Evolutionary conservation across 352 stramenopile species (phyloP), one percentile per base, ranked within the genome.

Genomic region (Globisporangium uncinulatum): DNA sequence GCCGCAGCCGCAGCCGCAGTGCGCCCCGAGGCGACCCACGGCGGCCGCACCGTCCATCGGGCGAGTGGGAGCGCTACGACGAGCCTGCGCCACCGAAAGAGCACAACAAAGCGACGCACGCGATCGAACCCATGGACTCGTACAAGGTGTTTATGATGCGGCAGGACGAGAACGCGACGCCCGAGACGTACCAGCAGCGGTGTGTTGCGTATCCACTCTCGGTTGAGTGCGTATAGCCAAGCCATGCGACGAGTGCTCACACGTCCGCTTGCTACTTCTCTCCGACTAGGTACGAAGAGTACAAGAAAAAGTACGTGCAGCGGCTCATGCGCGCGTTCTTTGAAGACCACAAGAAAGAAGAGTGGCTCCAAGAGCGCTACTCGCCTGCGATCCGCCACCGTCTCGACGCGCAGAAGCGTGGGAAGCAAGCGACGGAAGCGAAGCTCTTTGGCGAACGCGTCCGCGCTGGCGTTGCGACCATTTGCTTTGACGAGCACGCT

Each of bases 81-180:
- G 47, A 63, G 10, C 47, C 49, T 10, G 51, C 50, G 32, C 61
- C 51, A 34, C 59, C 51, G 9, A 65, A 58, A 6, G 65, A 70
- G 39, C 39, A 70, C 49, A 71, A 72, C 19, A 63, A 70, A 46
- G 65, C 67, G 0, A 71, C 77, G 41, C 57, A 73, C 14, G 55
- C 69, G 21, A 83, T 84, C 11, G 83, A 94, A 57, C 77, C 82
- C 4, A 71, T 94, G 61, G 74, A 88, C 52, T 87, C 83, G 42
- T 94, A 94, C 70, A 94, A 94, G 57, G 76, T 88, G 14, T 94
- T 89, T 59, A 94, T 94, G 81, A 94, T 94, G 83, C 81, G 78
- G 10, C 83, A 94, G 66, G 83, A 86, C 49, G 83, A 94, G 59
- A 85, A 92, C 56, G 69, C 69, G 50, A 78, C 81, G 3, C 83